Conservation (phyloP, 768 basidiomycete genomes). For the Amanita jacksonii region DNA sequence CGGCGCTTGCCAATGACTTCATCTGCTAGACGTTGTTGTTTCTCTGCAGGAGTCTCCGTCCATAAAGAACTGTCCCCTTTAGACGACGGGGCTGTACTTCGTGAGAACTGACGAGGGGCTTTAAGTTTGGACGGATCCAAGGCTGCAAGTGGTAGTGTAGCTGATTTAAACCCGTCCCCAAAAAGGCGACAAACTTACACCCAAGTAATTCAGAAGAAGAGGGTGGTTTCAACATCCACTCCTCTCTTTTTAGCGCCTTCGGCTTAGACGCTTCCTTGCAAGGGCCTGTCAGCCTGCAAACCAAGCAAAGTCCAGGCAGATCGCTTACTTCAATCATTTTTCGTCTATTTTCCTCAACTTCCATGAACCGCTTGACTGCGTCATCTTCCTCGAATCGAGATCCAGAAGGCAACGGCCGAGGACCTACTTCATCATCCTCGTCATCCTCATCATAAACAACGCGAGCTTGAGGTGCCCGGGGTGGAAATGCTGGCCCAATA, state of each 20-base stretch:
- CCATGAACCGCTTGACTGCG: conserved; percentile 76
- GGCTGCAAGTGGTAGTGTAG: no score
- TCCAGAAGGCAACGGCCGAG: conserved; percentile 56
- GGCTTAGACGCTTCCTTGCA: conserved; percentile 70
- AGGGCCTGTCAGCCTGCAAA: no score
- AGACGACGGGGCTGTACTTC: conserved; percentile 28
- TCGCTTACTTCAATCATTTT: conserved; percentile 60
- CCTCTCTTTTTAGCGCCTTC: conserved; percentile 74
- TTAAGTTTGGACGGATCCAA: conserved; percentile 84
- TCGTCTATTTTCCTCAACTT: conserved; percentile 69
- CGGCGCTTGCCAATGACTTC: conserved; percentile 90
- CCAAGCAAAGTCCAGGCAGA: no score
- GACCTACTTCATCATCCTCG: conserved; percentile 77
- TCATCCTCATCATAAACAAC: conserved; percentile 23
- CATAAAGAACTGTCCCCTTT: conserved; percentile 63
- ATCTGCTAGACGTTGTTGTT: conserved; percentile 85
- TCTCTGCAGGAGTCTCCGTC: conserved; percentile 96
- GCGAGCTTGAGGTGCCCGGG: conserved; percentile 22
- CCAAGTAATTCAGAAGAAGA: conserved; percentile 68
- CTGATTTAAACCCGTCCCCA: no score
- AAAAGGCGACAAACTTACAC: conserved; percentile 38
- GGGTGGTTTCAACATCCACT: conserved; percentile 98
- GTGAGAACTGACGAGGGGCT: conserved; percentile 65
- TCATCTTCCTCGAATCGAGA: conserved; percentile 37
- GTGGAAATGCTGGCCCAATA: conserved; percentile 47